A percentile compares a stretch with the other conserved stretches of the same genome.
These are phyloP conservation scores for Irpex sp. DNA, from an alignment of 1,284 basidiomycete species.

Conservation along the genomic window DNA sequence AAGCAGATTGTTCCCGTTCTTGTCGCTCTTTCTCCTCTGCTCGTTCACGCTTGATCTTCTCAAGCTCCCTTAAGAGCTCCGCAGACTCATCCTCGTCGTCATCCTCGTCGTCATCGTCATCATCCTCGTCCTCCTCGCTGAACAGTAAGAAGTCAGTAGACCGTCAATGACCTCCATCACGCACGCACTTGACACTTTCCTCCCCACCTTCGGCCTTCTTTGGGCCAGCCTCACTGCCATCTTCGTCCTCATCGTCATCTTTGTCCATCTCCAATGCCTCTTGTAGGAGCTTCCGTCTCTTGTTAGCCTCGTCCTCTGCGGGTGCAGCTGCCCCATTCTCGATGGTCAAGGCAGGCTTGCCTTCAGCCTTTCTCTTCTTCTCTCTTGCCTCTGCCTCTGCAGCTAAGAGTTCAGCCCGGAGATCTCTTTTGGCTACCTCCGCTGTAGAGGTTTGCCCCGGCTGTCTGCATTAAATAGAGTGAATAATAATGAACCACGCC, in stretches of 20 bases:
- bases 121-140: background rate
- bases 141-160: too few relatives aligned
- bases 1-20: constrained; percentile 72
- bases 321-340: constrained; percentile 20
- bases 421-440: constrained; percentile 77
- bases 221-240: constrained; percentile 35
- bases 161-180: too few relatives aligned
- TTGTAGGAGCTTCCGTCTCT: constrained; percentile 54
- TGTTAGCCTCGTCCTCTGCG: constrained; percentile 27
- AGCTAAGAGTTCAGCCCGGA: constrained; percentile 75
- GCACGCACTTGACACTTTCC: constrained; percentile 44
- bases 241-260: constrained; percentile 76
- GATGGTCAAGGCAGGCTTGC: constrained; percentile 39
- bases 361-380: constrained; percentile 88
- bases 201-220: constrained; percentile 35
- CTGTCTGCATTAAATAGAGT: constrained; percentile 47
- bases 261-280: constrained; percentile 83
- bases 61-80: constrained; percentile 87
- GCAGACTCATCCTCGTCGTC: constrained; percentile 89
- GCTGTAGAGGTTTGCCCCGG: constrained; percentile 75
- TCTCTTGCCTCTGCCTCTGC: constrained; percentile 84
- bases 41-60: constrained; percentile 92
- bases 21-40: constrained; percentile 87
- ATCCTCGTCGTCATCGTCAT: constrained; percentile 43
- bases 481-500: background rate